phyloP scores from a whole-genome alignment of 2,329 filamentous ascomycete genomes.

The Ophiostoma piceae region DNA sequence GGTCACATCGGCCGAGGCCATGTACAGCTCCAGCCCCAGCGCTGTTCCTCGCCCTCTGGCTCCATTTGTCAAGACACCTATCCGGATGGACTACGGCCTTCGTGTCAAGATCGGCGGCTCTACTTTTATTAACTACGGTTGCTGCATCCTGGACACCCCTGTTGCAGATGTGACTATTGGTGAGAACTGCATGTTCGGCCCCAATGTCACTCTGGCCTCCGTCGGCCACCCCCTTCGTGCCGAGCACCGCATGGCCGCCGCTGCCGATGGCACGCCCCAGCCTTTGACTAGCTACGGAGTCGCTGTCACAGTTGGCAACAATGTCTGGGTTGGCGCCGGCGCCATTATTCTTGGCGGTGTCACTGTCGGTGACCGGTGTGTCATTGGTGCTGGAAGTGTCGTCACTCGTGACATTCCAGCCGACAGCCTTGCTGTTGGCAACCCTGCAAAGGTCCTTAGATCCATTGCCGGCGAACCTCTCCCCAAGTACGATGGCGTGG shows the following conservation, averaged over 20 bases:
- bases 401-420: background rate
- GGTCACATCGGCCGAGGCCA: background rate
- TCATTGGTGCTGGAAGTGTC: slow-evolving; percentile 5
- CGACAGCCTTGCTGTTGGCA: slow-evolving; percentile 3
- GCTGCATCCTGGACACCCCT: background rate
- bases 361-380: background rate
- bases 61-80: background rate
- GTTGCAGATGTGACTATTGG: slow-evolving; percentile 7
- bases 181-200: background rate
- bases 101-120: background rate
- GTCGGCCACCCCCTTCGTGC: background rate
- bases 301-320: background rate
- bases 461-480: background rate
- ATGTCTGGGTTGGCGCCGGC: slow-evolving; percentile 2
- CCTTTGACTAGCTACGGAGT: background rate
- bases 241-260: background rate
- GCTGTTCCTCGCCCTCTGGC: background rate
- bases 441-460: background rate
- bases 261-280: background rate
- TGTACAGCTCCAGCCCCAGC: background rate
- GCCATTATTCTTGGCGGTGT: background rate
- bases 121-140: slow-evolving; percentile 2
- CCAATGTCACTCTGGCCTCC: background rate
- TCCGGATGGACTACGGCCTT: background rate
- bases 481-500: background rate